Conservation (phyloP, 176 grass and related monocot genomes). For the Oryza punctata region DNA sequence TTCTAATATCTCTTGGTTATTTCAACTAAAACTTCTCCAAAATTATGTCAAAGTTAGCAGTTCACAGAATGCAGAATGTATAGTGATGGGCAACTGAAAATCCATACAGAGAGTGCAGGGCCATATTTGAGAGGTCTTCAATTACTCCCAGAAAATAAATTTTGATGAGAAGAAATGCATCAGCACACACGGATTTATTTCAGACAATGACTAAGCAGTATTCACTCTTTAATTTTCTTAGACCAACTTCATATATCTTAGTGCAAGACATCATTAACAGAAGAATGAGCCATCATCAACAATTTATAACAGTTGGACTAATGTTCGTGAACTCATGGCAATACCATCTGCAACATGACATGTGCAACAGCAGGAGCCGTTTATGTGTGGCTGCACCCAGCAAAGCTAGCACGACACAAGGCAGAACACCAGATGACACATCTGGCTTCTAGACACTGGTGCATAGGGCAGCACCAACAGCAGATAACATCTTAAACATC, state of each 20-base stretch:
- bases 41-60: conserved; percentile 18
- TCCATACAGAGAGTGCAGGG: background rate
- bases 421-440: background rate
- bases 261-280: background rate
- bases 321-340: background rate
- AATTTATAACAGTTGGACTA: background rate
- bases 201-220: background rate
- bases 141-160: background rate
- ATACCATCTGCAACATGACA: background rate
- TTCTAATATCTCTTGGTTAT: background rate
- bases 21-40: conserved; percentile 4
- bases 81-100: conserved; percentile 1
- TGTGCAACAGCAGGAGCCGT: background rate
- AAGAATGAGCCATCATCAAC: background rate
- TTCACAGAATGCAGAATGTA: background rate
- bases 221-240: background rate
- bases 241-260: background rate
- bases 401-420: background rate
- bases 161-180: background rate
- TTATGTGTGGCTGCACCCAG: background rate
- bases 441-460: background rate
- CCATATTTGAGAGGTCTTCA: background rate
- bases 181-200: background rate
- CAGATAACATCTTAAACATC: background rate
- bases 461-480: background rate